Percentiles rank a stretch among this genome's conserved stretches.
phyloP scores from a whole-genome alignment of 768 basidiomycete species.

The Floccularia luteovirens region DNA sequence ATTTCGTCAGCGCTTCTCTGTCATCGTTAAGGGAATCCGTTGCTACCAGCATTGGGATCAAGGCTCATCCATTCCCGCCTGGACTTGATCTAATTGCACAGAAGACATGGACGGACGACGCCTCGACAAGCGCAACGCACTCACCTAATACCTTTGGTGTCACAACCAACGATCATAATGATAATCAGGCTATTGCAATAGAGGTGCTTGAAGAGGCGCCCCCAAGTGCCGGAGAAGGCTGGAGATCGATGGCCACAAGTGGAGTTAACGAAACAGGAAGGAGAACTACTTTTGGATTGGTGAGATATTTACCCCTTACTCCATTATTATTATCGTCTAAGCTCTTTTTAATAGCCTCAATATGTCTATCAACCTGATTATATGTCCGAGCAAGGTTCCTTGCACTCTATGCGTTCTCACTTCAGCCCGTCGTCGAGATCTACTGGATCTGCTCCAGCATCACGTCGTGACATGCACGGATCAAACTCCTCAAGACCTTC shows the following conservation, averaged over 20 bases:
- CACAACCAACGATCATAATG: constrained; percentile 14
- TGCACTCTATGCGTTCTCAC: constrained; percentile 57
- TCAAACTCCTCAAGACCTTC: constrained; percentile 46
- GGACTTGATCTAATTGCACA: constrained; percentile 21
- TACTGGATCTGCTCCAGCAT: constrained; percentile 45
- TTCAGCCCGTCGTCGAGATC: constrained; percentile 42
- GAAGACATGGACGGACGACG: constrained; percentile 24
- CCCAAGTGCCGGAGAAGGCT: constrained; percentile 50
- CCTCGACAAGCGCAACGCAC: constrained; percentile 8
- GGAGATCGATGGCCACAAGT: constrained; percentile 45
- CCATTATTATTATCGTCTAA: background rate
- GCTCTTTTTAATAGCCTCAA: constrained; percentile 25
- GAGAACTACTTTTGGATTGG: constrained; percentile 57
- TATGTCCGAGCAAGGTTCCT: constrained; percentile 56
- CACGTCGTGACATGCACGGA: constrained; percentile 31
- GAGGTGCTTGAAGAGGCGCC: constrained; percentile 68
- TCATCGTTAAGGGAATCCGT: constrained; percentile 26
- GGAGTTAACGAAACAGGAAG: constrained; percentile 22
- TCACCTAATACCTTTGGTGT: constrained; percentile 8
- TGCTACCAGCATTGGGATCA: constrained; percentile 23
- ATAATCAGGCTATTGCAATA: constrained; percentile 31
- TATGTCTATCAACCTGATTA: constrained; percentile 32
- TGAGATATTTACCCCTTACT: constrained; percentile 26
- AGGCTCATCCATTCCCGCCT: constrained; percentile 24
- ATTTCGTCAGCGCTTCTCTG: constrained; percentile 28